Evolutionary conservation across 148 eudicot species (phyloP).

Genomic region (Vaccinium corymbosum): DNA sequence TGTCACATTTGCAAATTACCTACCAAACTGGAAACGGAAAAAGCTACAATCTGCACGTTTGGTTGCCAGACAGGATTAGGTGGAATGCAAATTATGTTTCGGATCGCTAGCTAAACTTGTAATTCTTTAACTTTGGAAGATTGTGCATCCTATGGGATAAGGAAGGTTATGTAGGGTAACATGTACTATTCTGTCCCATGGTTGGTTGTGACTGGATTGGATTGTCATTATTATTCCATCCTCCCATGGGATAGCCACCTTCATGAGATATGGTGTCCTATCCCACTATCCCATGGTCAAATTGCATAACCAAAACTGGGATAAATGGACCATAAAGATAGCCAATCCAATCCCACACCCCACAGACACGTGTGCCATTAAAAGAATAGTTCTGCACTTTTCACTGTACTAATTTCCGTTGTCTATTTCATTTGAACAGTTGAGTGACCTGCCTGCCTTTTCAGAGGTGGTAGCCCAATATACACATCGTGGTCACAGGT

Average conservation of each 20-base stretch:
- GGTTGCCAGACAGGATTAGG: background rate
- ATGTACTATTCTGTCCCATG: background rate
- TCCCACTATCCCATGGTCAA: background rate
- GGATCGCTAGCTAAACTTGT: background rate
- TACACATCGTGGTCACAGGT: conserved; percentile 82
- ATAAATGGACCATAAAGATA: background rate
- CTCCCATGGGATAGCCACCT: background rate
- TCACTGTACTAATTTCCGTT: conserved; percentile 6
- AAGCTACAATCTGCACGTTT: background rate
- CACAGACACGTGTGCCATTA: background rate
- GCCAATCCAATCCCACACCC: background rate
- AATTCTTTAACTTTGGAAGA: background rate
- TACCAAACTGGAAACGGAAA: background rate
- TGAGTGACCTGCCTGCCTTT: conserved; percentile 70
- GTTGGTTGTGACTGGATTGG: background rate
- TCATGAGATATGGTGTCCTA: background rate
- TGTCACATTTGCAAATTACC: background rate
- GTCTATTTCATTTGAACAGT: conserved; percentile 41
- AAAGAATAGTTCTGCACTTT: background rate
- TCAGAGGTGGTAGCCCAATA: conserved; percentile 61
- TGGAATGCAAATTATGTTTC: background rate
- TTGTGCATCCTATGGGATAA: background rate
- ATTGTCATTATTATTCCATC: background rate
- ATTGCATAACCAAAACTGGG: background rate
- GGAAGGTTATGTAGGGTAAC: background rate